A percentile compares a stretch with the other conserved stretches of the same genome.
Evolutionary conservation across 805 yeast genomes (phyloP).

Genomic region (Schwanniomyces vanrijiae): DNA sequence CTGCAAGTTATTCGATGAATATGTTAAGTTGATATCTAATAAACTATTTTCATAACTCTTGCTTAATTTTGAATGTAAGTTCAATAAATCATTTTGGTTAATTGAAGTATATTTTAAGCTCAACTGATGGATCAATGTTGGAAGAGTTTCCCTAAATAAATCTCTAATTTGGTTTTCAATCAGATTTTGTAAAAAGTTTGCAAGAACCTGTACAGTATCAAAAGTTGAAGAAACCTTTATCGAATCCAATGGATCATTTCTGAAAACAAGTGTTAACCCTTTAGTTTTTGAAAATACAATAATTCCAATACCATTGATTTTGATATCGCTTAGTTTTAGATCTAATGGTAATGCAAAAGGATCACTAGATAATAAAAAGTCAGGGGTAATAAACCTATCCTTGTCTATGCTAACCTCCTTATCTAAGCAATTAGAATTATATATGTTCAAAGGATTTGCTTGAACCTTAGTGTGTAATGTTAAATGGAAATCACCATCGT

Average conservation of each 20-base stretch:
- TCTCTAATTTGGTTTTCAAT: conserved; percentile 80
- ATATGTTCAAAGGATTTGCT: conserved; percentile 79
- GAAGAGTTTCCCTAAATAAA: conserved; percentile 79
- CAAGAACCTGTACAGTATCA: conserved; percentile 79
- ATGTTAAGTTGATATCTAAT: conserved; percentile 56
- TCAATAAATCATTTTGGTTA: conserved; percentile 11
- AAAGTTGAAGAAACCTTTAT: conserved; percentile 85
- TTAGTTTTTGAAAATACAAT: conserved; percentile 79
- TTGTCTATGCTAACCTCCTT: conserved; percentile 29
- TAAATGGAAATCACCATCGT: conserved; percentile 72
- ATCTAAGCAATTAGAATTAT: conserved; percentile 45
- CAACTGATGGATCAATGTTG: conserved; percentile 74
- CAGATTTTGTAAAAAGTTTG: conserved; percentile 77
- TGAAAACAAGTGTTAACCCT: conserved; percentile 82
- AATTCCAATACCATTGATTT: conserved; percentile 77
- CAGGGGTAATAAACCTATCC: conserved; percentile 57
- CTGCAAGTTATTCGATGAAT: conserved; percentile 51
- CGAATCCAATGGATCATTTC: conserved; percentile 84
- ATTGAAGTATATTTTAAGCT: conserved; percentile 53
- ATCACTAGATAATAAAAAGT: conserved; percentile 62
- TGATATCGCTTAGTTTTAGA: conserved; percentile 68
- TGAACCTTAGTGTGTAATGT: conserved; percentile 78
- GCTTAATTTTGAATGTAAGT: conserved; percentile 10
- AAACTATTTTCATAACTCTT: conserved; percentile 38
- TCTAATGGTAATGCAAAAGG: conserved; percentile 78